A percentile compares a stretch with the other conserved stretches of the same genome.
phyloP scores from a whole-genome alignment of 83 land plant species.

The Thuja plicata region DNA sequence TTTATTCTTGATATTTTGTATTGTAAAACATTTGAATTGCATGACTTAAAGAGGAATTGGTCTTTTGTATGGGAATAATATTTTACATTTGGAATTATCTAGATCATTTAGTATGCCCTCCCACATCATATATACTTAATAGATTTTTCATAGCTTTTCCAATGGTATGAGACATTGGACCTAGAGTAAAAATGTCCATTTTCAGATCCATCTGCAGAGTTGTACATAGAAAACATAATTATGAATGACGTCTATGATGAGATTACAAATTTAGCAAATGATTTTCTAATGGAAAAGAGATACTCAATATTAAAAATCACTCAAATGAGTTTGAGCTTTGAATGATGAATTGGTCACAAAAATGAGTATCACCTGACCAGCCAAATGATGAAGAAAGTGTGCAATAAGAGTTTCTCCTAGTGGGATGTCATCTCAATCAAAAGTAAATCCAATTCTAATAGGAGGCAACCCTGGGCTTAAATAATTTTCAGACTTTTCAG shows the following conservation, averaged over 20 bases:
- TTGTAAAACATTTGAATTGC: no score
- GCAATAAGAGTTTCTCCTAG: conserved; percentile 85
- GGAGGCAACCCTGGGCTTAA: conserved; percentile 83
- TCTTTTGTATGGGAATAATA: no score
- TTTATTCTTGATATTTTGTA: no score
- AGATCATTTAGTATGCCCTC: no score
- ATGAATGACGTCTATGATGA: neutral
- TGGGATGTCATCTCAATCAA: conserved; percentile 77
- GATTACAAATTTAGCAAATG: neutral
- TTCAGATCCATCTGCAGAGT: no score
- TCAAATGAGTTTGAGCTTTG: neutral
- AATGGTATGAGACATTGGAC: conserved; percentile 74
- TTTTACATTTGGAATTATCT: no score
- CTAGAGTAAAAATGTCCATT: conserved; percentile 87
- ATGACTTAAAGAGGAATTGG: no score
- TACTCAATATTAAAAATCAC: neutral
- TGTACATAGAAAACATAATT: no score
- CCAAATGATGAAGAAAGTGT: no score
- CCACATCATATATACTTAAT: conserved; percentile 80
- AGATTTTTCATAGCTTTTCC: conserved; percentile 85
- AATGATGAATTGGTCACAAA: no score
- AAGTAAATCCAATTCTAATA: conserved; percentile 43
- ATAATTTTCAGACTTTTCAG: no score
- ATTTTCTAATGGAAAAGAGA: neutral
- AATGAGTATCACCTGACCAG: no score